Evolutionary conservation across 2,329 filamentous ascomycete genomes (phyloP).

Genomic region (Leptographium radiaticola): DNA sequence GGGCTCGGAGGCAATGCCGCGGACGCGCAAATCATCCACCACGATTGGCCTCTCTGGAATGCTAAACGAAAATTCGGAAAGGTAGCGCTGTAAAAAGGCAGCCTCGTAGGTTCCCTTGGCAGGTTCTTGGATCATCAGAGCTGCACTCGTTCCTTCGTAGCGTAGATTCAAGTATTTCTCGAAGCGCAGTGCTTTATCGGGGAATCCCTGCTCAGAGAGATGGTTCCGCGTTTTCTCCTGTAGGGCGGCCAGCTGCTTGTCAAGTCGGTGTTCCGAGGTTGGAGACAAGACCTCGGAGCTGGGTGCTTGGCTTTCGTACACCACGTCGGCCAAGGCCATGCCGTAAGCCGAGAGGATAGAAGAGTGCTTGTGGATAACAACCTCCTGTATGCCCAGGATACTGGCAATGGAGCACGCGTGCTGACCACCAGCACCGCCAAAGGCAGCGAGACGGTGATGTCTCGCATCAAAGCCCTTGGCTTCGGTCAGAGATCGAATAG

Average conservation of each 20-base stretch:
- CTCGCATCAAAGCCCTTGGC: constrained; percentile 59
- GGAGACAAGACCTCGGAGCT: background rate
- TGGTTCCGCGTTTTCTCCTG: background rate
- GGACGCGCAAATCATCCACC: constrained; percentile 58
- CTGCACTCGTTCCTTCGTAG: constrained; percentile 79
- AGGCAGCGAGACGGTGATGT: constrained; percentile 55
- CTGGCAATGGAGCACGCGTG: constrained; percentile 57
- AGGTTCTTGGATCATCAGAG: constrained; percentile 52
- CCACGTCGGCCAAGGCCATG: constrained; percentile 23
- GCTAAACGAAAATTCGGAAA: too few relatives aligned
- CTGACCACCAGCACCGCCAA: constrained; percentile 60
- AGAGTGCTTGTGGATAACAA: constrained; percentile 57
- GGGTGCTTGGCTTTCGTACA: constrained; percentile 19
- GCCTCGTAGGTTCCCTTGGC: constrained; percentile 44
- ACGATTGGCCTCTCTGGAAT: constrained; percentile 60
- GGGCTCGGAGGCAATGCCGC: constrained; percentile 65
- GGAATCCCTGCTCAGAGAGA: constrained; percentile 47
- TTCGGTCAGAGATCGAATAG: constrained; percentile 58
- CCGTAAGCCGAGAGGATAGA: constrained; percentile 38
- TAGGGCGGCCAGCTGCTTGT: background rate
- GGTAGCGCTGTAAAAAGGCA: constrained; percentile 46
- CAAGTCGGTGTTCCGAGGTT: constrained; percentile 38
- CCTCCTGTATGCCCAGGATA: constrained; percentile 53
- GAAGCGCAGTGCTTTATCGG: constrained; percentile 61
- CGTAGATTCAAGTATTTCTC: constrained; percentile 91